Evolutionary conservation across 306 rosid genomes (phyloP), one percentile per base, ranked within the genome.

Genomic region (Inga laurina): DNA sequence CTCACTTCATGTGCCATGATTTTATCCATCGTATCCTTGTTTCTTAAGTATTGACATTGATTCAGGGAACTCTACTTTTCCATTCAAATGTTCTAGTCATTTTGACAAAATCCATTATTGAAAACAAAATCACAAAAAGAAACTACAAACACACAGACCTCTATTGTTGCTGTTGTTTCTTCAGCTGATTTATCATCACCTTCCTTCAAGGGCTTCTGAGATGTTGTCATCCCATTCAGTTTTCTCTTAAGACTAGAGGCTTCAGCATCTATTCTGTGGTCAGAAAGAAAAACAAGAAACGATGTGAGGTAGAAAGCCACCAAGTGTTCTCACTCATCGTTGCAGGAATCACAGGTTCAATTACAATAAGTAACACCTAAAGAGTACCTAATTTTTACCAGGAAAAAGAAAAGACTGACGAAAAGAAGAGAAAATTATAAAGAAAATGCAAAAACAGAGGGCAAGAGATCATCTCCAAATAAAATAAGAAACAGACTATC

Each of bases 241-340:
- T 88, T 94, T 91, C 78, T 87, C 93, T 86, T 97, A 30, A 94
- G 91, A 75, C 49, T 89, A 84, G 81, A 85, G 72, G 92, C 88
- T 90, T 92, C 95, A 39, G 90, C 88, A 79, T 97, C 94, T 57
- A 97, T 88, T 87, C 98, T 97, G 98, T 84, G 87, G 72, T 76
- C 86, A 88, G 71, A 77, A 83, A 87, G 80, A 61, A 79, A 81
- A 84, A 82, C 73, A 68, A 45, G 54, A 80, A 49, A 37, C 39
- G 13, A 80, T 71, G 49, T 57, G 72, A 76, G 74, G 65, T 11
- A 43, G 71, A 84, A 56, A 54, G 66, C 74, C 75, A 39, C 72
- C 73, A 51, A 72, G 52, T 65, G 1, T 46, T 46, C 48, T 45
- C 12, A 45, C 12, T 3, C 16, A 46, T 46, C 2, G 2, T 49